phyloP scores from a whole-genome alignment of 768 basidiomycete species.

The Candolleomyces eurysporus region DNA sequence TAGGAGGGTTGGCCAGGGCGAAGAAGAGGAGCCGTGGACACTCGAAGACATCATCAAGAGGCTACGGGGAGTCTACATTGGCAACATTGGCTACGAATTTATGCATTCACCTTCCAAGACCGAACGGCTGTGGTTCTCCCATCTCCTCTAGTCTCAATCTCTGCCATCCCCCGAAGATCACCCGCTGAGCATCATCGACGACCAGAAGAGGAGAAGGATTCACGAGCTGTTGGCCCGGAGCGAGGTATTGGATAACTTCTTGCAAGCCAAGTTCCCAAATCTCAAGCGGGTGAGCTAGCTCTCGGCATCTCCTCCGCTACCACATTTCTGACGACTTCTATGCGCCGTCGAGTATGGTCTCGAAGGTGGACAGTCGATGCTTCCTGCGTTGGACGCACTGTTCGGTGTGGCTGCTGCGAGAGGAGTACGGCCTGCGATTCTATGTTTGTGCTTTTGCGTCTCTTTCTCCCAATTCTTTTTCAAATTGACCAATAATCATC shows the following conservation, averaged over 20 bases:
- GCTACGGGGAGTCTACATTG: constrained; percentile 74
- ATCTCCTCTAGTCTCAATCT: constrained; percentile 69
- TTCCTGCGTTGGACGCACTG: constrained; percentile 79
- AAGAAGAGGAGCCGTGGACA: constrained; percentile 51
- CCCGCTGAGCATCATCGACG: constrained; percentile 25
- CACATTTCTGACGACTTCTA: not conserved
- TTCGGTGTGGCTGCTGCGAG: constrained; percentile 67
- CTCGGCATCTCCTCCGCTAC: not conserved
- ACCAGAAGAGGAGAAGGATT: constrained; percentile 50
- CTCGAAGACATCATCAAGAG: constrained; percentile 69
- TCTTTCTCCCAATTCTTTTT: not conserved
- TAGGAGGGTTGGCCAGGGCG: constrained; percentile 35
- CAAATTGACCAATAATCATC: not conserved
- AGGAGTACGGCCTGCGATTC: constrained; percentile 66
- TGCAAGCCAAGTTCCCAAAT: constrained; percentile 88
- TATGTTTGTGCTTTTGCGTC: constrained; percentile 33
- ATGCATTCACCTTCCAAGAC: constrained; percentile 88
- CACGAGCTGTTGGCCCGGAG: constrained; percentile 69
- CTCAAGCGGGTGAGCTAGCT: constrained; percentile 55
- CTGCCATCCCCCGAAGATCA: constrained; percentile 33
- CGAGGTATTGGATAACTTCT: constrained; percentile 81
- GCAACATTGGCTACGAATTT: constrained; percentile 87
- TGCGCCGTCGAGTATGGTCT: constrained; percentile 64
- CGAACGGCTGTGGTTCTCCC: constrained; percentile 87
- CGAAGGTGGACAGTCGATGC: constrained; percentile 93